Percentiles rank a stretch among this genome's conserved stretches.
phyloP scores from a whole-genome alignment of 306 rosid species.

The Gillenia trifoliata region DNA sequence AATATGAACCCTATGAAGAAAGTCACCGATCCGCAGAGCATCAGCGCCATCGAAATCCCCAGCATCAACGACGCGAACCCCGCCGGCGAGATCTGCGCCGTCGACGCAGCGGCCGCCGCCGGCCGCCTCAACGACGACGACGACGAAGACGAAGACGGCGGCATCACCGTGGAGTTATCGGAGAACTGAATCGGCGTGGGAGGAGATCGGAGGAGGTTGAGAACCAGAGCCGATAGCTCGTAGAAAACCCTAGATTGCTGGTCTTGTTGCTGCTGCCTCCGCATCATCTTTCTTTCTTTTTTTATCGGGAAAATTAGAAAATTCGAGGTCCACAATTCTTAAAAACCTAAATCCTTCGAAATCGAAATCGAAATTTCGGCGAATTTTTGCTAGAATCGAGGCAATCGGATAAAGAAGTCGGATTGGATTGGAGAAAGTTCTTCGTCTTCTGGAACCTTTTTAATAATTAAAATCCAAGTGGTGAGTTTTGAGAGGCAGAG shows the following conservation, averaged over 20 bases:
- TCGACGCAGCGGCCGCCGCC: neutral
- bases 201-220: slow-evolving; percentile 67
- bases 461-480: slow-evolving; percentile 16
- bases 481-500: slow-evolving; percentile 15
- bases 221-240: slow-evolving; percentile 65
- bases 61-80: slow-evolving; percentile 76
- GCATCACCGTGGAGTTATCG: slow-evolving; percentile 18
- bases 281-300: slow-evolving; percentile 29
- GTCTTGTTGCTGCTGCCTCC: slow-evolving; percentile 35
- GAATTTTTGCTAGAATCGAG: slow-evolving; percentile 26
- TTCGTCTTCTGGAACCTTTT: neutral
- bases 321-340: neutral
- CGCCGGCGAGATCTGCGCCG: slow-evolving; percentile 60
- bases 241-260: slow-evolving; percentile 50
- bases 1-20: slow-evolving; percentile 81
- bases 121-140: slow-evolving; percentile 12
- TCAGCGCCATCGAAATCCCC: slow-evolving; percentile 79
- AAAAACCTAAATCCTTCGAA: neutral
- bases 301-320: neutral
- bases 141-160: neutral
- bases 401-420: slow-evolving; percentile 35
- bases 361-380: neutral
- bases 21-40: slow-evolving; percentile 91
- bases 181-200: slow-evolving; percentile 45
- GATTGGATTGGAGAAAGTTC: slow-evolving; percentile 13